Conservation (phyloP, 345 rosid species). For the Bretschneidera sinensis region DNA sequence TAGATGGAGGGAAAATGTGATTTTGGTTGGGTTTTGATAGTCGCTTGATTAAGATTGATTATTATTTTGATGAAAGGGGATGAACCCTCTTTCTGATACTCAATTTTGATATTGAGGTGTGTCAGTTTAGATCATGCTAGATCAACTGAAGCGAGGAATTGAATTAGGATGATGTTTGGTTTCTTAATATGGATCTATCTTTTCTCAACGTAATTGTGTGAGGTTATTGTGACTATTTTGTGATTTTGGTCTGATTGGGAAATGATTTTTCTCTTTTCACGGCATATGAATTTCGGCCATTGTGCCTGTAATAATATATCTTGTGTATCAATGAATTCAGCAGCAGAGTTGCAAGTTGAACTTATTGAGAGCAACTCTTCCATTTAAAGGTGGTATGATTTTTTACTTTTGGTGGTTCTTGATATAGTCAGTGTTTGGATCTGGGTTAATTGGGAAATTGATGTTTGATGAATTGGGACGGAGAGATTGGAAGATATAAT, state of each 20-base stretch:
- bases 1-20: neutral
- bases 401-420: neutral
- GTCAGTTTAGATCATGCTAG: neutral
- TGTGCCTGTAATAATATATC: too few species aligned
- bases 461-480: neutral
- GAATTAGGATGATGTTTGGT: neutral
- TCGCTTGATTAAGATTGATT: neutral
- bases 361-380: too few species aligned
- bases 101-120: neutral
- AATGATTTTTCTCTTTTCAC: too few species aligned
- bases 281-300: neutral
- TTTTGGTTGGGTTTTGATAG: neutral
- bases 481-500: neutral
- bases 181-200: constrained; percentile 9
- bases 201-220: neutral
- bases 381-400: too few species aligned
- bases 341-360: neutral
- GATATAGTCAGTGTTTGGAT: constrained; percentile 1
- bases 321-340: neutral
- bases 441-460: constrained; percentile 11
- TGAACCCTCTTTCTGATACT: neutral
- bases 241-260: neutral
- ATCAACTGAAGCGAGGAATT: neutral
- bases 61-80: neutral
- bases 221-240: neutral